Evolutionary conservation across 768 basidiomycete species (phyloP), one percentile per base, ranked within the genome.

Genomic region (Lactarius quietus): DNA sequence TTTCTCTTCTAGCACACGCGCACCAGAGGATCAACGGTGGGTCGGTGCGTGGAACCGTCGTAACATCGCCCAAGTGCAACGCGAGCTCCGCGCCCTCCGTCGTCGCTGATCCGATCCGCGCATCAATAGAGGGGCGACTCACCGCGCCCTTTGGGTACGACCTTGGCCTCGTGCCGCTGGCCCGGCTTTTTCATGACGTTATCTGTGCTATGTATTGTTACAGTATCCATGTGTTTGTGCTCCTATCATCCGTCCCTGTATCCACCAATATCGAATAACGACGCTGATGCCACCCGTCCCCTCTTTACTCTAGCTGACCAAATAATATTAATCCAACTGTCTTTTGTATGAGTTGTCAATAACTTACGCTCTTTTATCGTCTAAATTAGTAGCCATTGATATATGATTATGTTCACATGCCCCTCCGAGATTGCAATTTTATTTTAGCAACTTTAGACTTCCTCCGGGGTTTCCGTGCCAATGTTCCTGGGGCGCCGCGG

Each of bases 41-140:
- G 56, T 68, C 9, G 69, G 69, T 5, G 51, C n/a, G 26, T 70
- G 69, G 69, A 70, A 70, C 51, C 67, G 69, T 26, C 52, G 39
- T n/a, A 68, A 68, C 36, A 70, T 70, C 2, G 35, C 28, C 1
- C 63, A 65, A 31, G 69, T 70, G 51, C 69, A 70, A 53, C 58
- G 58, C 38, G 69, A 70, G 57, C 67, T 70, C 35, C 78, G 77
- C 33, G 10, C 43, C 54, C 86, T 87, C 63, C 86, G 55, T 31
- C 39, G 31, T 2, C 54, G 52, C 33, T 63, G 28, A 61, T 20
- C 4, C 29, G 36, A 36, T 23, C 20, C 5, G 23, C 17, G 29
- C 41, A 26, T 15, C 23, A 51, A 14, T 23, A 26, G 12, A 15
- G 17, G 35, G 17, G 38, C n/a, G 45, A 23, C 29, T 2, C 38